These are phyloP conservation scores for Chalciporus piperatus DNA, from an alignment of 768 basidiomycete species.

Conservation along the genomic window DNA sequence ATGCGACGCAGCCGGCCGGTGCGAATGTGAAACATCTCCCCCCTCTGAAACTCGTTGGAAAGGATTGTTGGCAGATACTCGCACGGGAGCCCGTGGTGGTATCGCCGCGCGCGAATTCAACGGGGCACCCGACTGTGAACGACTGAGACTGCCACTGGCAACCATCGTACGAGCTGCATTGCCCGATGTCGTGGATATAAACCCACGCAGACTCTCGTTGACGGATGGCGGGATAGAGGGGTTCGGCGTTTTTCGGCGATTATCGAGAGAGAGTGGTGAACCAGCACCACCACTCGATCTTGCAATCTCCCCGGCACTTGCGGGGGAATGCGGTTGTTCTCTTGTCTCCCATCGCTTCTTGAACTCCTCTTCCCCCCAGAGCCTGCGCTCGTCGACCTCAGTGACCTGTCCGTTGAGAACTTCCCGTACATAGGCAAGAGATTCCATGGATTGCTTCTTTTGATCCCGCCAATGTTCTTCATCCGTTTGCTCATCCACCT, in stretches of 20 bases:
- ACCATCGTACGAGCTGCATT: conserved; percentile 7
- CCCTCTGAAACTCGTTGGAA: conserved; percentile 24
- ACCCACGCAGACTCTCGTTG: conserved; percentile 23
- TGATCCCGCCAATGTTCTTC: conserved; percentile 40
- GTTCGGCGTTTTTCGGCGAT: conserved; percentile 14
- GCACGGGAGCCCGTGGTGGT: conserved; percentile 21
- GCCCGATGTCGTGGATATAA: conserved; percentile 10
- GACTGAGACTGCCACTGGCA: conserved; percentile 9
- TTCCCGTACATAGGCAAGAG: conserved; percentile 75
- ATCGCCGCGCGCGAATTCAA: conserved; percentile 12
- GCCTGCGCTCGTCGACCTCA: conserved; percentile 62
- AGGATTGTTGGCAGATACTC: conserved; percentile 28
- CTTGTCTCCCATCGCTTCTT: conserved; percentile 35
- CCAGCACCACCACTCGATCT: not conserved
- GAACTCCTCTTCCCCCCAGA: conserved; percentile 55
- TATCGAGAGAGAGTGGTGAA: conserved; percentile 10
- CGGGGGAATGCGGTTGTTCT: conserved; percentile 21
- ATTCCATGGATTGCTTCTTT: conserved; percentile 66
- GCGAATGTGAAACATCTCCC: conserved; percentile 1
- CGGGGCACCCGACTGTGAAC: conserved; percentile 11
- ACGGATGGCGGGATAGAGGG: conserved; percentile 13
- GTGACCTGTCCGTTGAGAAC: conserved; percentile 54
- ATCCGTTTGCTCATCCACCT: conserved; percentile 37
- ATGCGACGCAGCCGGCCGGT: conserved; percentile 1
- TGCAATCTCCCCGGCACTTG: conserved; percentile 17